Evolutionary conservation across 139 green algal genomes (phyloP).

Genomic region (Chlamydomonas sphaeroides): DNA sequence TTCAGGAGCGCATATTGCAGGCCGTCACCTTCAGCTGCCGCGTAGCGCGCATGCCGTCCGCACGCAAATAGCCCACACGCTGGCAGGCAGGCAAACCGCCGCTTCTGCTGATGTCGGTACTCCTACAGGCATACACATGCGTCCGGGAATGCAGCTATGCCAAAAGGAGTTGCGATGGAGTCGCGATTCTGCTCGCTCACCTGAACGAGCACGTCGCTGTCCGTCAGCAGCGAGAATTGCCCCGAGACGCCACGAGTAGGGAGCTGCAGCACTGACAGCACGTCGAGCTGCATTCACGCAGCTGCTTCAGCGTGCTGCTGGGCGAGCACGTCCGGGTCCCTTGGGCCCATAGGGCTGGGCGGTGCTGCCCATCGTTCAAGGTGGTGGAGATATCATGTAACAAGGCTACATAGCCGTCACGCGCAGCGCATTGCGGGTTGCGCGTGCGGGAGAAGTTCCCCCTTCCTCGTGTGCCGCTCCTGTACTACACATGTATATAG

Average conservation of each 20-base stretch:
- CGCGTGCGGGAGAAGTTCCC: too few species aligned
- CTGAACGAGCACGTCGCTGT: not conserved
- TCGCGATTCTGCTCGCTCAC: not conserved
- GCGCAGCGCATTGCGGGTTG: too few species aligned
- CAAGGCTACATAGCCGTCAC: too few species aligned
- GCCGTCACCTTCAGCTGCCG: not conserved
- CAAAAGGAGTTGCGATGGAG: not conserved
- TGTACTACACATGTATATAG: too few species aligned
- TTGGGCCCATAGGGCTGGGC: too few species aligned
- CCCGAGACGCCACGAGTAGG: not conserved
- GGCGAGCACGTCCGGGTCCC: too few species aligned
- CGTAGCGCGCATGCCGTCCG: not conserved
- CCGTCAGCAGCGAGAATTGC: not conserved
- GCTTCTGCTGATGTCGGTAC: not conserved
- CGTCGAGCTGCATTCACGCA: slow-evolving; percentile 37
- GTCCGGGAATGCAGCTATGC: too few species aligned
- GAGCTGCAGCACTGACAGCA: slow-evolving; percentile 22
- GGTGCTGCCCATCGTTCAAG: too few species aligned
- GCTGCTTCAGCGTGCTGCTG: too few species aligned
- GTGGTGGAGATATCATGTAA: too few species aligned
- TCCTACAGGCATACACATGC: not conserved
- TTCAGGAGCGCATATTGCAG: not conserved
- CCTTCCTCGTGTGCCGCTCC: too few species aligned
- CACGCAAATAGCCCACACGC: slow-evolving; percentile 11
- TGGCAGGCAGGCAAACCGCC: not conserved